A percentile compares a stretch with the other conserved stretches of the same genome.
These are phyloP conservation scores for Kwoniella newhampshirensis DNA, from an alignment of 768 basidiomycete species.

Conservation along the genomic window DNA sequence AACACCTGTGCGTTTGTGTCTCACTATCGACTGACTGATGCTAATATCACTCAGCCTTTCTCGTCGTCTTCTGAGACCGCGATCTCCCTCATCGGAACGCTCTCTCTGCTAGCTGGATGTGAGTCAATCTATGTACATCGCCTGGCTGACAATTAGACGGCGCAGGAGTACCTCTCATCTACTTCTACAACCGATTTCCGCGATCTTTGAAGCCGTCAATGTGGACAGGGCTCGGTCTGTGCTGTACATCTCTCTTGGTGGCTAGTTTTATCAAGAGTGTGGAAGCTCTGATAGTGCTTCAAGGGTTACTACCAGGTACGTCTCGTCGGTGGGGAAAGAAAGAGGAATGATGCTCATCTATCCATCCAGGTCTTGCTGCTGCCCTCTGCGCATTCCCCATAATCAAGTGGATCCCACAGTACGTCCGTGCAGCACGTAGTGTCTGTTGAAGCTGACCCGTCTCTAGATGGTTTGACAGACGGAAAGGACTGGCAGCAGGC, in stretches of 20 bases:
- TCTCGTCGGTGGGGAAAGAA: too few relatives aligned
- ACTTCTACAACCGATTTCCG: constrained; percentile 31
- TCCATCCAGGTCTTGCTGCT: constrained; percentile 17
- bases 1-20: constrained; percentile 6
- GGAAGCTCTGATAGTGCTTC: constrained; percentile 18
- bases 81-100: constrained; percentile 27
- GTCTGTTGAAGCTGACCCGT: background rate
- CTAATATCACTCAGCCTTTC: constrained; percentile 5
- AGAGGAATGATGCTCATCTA: background rate
- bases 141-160: constrained; percentile 6
- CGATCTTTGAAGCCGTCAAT: constrained; percentile 25
- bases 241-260: constrained; percentile 15
- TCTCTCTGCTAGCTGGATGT: constrained; percentile 24
- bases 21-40: background rate
- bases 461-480: constrained; percentile 30
- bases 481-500: constrained; percentile 24
- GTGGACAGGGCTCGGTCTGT: constrained; percentile 25
- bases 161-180: constrained; percentile 26
- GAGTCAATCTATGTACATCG: background rate
- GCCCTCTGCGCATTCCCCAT: constrained; percentile 28
- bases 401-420: constrained; percentile 34
- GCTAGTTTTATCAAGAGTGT: constrained; percentile 22
- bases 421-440: too few relatives aligned
- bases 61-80: constrained; percentile 16
- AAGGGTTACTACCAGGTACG: constrained; percentile 30